phyloP scores from a whole-genome alignment of 176 grass and related monocot genomes.

The Hordeum vulgare region MorexV3_pseudomolecules_assembly NC_058520.1:379876642-379877141 shows the following conservation, averaged over 20 bases:
- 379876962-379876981: background rate
- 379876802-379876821: too few relatives aligned
- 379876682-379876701: background rate
- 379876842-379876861: too few relatives aligned
- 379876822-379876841: too few relatives aligned
- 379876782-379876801: background rate
- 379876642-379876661: background rate
- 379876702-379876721: background rate
- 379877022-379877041: too few relatives aligned
- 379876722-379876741: background rate
- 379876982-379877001: background rate
- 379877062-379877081: too few relatives aligned
- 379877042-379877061: too few relatives aligned
- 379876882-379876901: too few relatives aligned
- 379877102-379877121: constrained; percentile 5
- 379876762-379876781: background rate
- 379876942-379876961: too few relatives aligned
- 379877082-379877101: too few relatives aligned
- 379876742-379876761: background rate
- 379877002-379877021: background rate
- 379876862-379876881: too few relatives aligned
- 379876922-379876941: too few relatives aligned
- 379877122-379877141: background rate
- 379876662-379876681: background rate
- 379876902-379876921: too few relatives aligned